Percentiles rank a stretch among this genome's conserved stretches.
phyloP scores from a whole-genome alignment of 2,329 filamentous ascomycete species.

The Fusarium metavorans region DNA sequence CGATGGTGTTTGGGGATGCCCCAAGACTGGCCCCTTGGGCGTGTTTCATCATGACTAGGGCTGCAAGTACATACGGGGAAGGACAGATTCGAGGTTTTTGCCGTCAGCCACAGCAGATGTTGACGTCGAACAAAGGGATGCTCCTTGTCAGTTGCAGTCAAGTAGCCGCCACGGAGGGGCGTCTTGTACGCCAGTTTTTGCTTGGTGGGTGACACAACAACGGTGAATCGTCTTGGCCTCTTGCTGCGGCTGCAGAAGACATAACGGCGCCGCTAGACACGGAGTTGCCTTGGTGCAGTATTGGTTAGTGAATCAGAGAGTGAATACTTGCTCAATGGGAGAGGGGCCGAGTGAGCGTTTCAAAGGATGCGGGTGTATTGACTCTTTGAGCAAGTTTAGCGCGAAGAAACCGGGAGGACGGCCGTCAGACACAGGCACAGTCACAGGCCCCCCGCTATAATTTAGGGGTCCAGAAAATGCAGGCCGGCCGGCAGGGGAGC shows the following conservation, averaged over 20 bases:
- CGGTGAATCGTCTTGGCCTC: conserved; percentile 5
- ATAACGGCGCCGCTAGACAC: neutral
- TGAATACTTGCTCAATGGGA: neutral
- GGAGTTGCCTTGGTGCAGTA: neutral
- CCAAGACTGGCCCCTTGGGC: conserved; percentile 29
- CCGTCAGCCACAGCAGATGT: neutral
- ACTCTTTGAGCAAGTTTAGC: conserved; percentile 36
- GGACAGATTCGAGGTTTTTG: neutral
- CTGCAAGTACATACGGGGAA: neutral
- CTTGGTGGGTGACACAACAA: conserved; percentile 22
- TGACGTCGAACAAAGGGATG: neutral
- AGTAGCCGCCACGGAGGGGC: conserved; percentile 18
- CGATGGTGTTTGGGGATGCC: conserved; percentile 30
- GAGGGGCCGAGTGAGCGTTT: conserved; percentile 26
- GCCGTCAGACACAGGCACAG: conserved; percentile 14
- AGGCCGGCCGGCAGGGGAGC: neutral
- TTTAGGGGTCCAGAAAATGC: conserved; percentile 33
- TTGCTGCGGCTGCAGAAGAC: neutral
- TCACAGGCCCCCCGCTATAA: conserved; percentile 5
- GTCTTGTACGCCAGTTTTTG: neutral
- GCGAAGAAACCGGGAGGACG: conserved; percentile 27
- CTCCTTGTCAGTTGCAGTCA: neutral
- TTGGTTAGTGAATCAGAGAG: neutral
- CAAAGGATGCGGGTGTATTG: conserved; percentile 29
- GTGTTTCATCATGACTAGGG: conserved; percentile 42